phyloP scores from a whole-genome alignment of 768 basidiomycete genomes.

The Aureoboletus auriporus region DNA sequence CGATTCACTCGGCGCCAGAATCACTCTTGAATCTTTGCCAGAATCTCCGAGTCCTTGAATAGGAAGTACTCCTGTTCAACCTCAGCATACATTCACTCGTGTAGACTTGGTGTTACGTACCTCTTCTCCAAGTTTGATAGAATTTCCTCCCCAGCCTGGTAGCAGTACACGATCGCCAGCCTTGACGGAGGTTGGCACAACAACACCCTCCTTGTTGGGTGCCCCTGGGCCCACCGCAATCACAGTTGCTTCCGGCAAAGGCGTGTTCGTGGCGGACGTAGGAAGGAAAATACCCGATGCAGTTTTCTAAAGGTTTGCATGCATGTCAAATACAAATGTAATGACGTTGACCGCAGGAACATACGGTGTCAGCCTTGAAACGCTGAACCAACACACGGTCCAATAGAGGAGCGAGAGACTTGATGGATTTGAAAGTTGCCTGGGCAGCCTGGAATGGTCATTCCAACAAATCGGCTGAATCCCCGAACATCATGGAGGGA shows the following conservation, averaged over 20 bases:
- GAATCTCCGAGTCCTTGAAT: constrained; percentile 92
- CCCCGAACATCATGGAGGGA: not conserved
- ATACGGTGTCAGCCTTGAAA: constrained; percentile 92
- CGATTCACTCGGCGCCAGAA: constrained; percentile 15
- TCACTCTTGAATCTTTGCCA: constrained; percentile 92
- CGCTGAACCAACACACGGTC: constrained; percentile 97
- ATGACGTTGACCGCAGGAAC: constrained; percentile 24
- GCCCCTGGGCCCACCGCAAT: constrained; percentile 94
- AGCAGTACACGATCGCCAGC: constrained; percentile 90
- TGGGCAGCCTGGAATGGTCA: constrained; percentile 59
- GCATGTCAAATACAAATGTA: not conserved
- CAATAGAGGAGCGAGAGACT: constrained; percentile 81
- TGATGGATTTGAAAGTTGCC: constrained; percentile 95
- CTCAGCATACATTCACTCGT: constrained; percentile 1
- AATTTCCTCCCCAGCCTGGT: constrained; percentile 94
- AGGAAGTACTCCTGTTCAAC: constrained; percentile 80
- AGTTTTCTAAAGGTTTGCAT: constrained; percentile 71
- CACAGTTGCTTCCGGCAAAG: constrained; percentile 96
- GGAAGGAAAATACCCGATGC: constrained; percentile 94
- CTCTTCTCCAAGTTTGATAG: constrained; percentile 96
- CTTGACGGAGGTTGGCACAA: constrained; percentile 75
- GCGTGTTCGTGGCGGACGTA: constrained; percentile 76
- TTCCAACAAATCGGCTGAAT: constrained; percentile 1
- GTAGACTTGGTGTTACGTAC: constrained; percentile 42
- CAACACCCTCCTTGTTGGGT: constrained; percentile 77